phyloP scores from a whole-genome alignment of 179 eudicot species.

The Silene coronaria region DNA sequence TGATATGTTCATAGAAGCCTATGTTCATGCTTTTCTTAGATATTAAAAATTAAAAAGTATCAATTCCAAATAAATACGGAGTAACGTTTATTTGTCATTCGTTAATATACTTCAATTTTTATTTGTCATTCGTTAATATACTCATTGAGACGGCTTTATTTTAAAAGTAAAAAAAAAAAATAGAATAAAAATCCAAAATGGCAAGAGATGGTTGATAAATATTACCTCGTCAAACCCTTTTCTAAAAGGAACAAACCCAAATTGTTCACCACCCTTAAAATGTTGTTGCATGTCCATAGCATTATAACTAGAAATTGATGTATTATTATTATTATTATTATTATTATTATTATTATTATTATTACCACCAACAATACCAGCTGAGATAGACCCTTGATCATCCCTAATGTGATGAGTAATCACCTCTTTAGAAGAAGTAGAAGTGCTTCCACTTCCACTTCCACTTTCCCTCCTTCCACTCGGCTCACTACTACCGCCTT shows the following conservation, averaged over 20 bases:
- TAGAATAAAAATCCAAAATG: too few relatives aligned
- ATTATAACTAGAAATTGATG: conserved; percentile 31
- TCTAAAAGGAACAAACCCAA: conserved; percentile 50
- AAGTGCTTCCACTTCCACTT: conserved; percentile 50
- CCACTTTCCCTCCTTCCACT: conserved; percentile 42
- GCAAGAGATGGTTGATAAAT: not conserved
- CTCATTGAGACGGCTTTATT: too few relatives aligned
- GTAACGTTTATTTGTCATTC: too few relatives aligned
- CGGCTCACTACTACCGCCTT: conserved; percentile 11
- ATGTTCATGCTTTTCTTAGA: too few relatives aligned
- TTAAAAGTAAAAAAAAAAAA: too few relatives aligned
- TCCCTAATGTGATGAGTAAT: conserved; percentile 27
- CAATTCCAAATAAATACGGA: too few relatives aligned
- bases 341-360: too few relatives aligned
- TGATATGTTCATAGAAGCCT: too few relatives aligned
- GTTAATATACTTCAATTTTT: too few relatives aligned
- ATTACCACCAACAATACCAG: conserved; percentile 24
- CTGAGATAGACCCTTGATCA: conserved; percentile 23
- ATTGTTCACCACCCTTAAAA: conserved; percentile 45
- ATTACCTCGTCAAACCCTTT: conserved; percentile 69
- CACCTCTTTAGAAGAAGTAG: conserved; percentile 48
- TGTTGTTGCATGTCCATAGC: conserved; percentile 51
- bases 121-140: too few relatives aligned
- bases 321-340: too few relatives aligned
- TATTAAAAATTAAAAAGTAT: too few relatives aligned